Base-by-base conservation (phyloP, 148 eudicot species). In the Amaranthus cruentus region DNA sequence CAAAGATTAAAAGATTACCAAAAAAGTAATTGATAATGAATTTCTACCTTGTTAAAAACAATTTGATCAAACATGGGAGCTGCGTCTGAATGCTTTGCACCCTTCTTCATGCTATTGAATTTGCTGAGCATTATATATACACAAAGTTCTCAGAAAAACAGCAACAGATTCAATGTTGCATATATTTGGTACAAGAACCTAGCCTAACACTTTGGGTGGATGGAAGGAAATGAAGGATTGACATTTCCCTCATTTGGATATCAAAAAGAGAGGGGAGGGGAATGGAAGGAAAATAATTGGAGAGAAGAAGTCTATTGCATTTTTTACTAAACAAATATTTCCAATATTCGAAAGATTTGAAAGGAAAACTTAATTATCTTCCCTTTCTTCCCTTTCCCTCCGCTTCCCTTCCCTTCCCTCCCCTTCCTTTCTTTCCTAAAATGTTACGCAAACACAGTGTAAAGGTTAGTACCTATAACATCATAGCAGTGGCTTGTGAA, bases 31-130 rank as follows among this genome's bases (percentile, higher is more conserved):
- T 46, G 63, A 54, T 28, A 28, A 65, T 14, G 14, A 42, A 5
- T 46, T 47, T 47, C 67, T 70, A 95, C 99, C 94, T 91, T 95
- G 69, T 67, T 90, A 85, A 95, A 95, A 57, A 92, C 99, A 73
- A 95, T 44, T 81, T 87, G 90, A 78, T 95, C 99, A 76, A 76
- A 83, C 4, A 90, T 57, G 13, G 93, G 89, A 79, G 99, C 68
- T 67, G 99, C 99, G 49, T 95, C 94, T 38, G 73, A 61, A 80
- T 90, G 93, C 71, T 85, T 86, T 44, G 59, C 21, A 46, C 99
- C 97, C 77, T 82, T 88, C 87, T 77, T 90, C 92, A 95, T 85
- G 78, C 77, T 81, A 75, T 69, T 84, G 47, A 90, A 76, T 82
- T 95, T 95, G 74, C 99, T 91, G 87, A 83, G 12, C 75, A 81